Evolutionary conservation across 2,329 filamentous ascomycete genomes (phyloP).

Genomic region (Paecilomyces dactylethromorphus): DNA sequence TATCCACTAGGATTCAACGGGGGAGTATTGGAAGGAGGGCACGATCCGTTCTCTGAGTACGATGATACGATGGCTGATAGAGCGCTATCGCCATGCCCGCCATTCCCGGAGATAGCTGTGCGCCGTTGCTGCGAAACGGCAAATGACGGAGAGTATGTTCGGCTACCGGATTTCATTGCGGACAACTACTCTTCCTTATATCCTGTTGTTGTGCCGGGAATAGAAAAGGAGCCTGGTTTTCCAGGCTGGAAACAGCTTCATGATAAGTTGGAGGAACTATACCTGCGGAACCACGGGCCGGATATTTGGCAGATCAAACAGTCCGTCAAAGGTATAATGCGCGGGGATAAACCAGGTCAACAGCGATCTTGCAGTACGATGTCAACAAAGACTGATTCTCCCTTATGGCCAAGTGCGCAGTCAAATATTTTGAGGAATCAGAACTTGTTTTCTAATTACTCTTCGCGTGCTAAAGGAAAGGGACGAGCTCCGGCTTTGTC

Average conservation of each 20-base stretch:
- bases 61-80: neutral
- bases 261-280: neutral
- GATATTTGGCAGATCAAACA: neutral
- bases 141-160: neutral
- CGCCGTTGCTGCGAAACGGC: neutral
- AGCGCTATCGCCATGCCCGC: neutral
- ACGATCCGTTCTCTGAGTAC: neutral
- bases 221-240: neutral
- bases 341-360: neutral
- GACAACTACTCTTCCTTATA: neutral
- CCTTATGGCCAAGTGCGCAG: neutral
- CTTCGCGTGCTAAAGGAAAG: neutral
- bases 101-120: neutral
- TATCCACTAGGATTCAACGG: neutral
- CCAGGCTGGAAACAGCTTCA: neutral
- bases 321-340: neutral
- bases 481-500: neutral
- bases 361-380: neutral
- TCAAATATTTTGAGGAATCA: neutral
- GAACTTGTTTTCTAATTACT: neutral
- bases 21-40: neutral
- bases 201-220: neutral
- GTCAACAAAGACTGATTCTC: neutral
- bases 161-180: neutral
- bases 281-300: neutral